A percentile compares a stretch with the other conserved stretches of the same genome.
These are phyloP conservation scores for Ophiostoma sp. DNA, from an alignment of 2,329 filamentous ascomycete genomes.

Conservation along the genomic window DNA sequence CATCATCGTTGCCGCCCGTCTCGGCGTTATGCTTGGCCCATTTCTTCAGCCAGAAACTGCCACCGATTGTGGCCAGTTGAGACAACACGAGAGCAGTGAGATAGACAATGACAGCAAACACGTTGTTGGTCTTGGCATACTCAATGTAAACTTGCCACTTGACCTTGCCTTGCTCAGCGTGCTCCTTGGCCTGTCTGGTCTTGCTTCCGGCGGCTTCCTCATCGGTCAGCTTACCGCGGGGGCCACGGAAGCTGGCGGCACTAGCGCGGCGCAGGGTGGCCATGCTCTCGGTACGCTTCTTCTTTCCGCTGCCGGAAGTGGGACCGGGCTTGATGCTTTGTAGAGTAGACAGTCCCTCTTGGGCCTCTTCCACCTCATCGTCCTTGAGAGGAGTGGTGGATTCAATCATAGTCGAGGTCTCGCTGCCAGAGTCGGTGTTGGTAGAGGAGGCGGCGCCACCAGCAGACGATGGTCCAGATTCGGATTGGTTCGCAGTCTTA, in stretches of 20 bases:
- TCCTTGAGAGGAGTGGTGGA: conserved; percentile 53
- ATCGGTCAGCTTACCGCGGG: conserved; percentile 75
- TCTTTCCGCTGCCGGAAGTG: conserved; percentile 40
- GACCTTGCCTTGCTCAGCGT: conserved; percentile 89
- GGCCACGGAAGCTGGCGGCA: conserved; percentile 81
- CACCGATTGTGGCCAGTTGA: conserved; percentile 76
- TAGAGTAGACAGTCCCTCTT: conserved; percentile 70
- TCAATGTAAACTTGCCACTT: conserved; percentile 94
- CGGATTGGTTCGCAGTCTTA: conserved; percentile 63
- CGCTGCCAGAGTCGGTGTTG: conserved; percentile 41
- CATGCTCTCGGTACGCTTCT: conserved; percentile 59
- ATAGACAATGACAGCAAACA: conserved; percentile 78
- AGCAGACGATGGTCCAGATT: conserved; percentile 39
- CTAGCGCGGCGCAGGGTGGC: conserved; percentile 83
- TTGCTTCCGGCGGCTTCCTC: conserved; percentile 73
- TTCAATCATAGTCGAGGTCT: conserved; percentile 54
- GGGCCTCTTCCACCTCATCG: conserved; percentile 69
- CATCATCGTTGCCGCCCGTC: conserved; percentile 62
- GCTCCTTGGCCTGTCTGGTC: conserved; percentile 82
- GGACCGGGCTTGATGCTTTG: conserved; percentile 62
- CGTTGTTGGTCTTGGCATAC: conserved; percentile 91
- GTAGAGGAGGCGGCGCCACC: conserved; percentile 29
- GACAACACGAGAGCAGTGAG: conserved; percentile 68
- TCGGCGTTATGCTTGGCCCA: conserved; percentile 80
- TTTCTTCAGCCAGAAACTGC: conserved; percentile 86